Base-by-base conservation (phyloP, 768 basidiomycete genomes). In the Scleroderma citrinum region DNA sequence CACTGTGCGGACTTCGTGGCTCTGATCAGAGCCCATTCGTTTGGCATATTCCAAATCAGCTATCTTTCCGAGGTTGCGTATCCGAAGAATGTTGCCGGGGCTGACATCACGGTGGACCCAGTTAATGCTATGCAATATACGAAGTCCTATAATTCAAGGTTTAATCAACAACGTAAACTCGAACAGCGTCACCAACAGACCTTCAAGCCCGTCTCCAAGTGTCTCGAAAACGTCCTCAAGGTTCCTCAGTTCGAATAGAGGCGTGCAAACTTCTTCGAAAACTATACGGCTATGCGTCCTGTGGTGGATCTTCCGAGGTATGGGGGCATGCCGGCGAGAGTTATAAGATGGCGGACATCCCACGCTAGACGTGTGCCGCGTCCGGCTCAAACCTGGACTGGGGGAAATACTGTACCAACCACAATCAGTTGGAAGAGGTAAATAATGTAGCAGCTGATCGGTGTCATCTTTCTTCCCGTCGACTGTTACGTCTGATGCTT, bases 71-170 rank as follows among this genome's bases (percentile, higher is more conserved):
- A 24, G 12, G 7, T 29, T 47, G 2, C 40, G 34, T 26, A 40
- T 36, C 6, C 48, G 16, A 6, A 58, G 35, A 19, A 58, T 42
- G 29, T 58, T 58, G 7, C 54, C 54, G 8, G 44, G 13, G 29
- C 54, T 58, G 26, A 58, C 38, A 29, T 58, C 54, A 12, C 54
- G 48, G 42, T 58, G 57, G 11, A 58, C 48, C 57, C 57, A 58
- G 21, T 51, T 47, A 4, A 16, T 35, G 8, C 20, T 24, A 24
- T 53, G 51, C n/a, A 56, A 41, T 8, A 38, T 11, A 5, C 38
- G 17, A 13, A 56, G 44, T 8, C 19, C 56, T 57, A n/a, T 7
- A 42, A n/a, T 34, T 16, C 20, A 30, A 13, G 24, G 26, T 5
- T 11, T 8, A 43, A 32, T 17, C 7, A 35, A 12, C 19, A 32